Evolutionary conservation across 1,139 yeast species (phyloP).

Genomic region (Yamadazyma trypodendri): DNA sequence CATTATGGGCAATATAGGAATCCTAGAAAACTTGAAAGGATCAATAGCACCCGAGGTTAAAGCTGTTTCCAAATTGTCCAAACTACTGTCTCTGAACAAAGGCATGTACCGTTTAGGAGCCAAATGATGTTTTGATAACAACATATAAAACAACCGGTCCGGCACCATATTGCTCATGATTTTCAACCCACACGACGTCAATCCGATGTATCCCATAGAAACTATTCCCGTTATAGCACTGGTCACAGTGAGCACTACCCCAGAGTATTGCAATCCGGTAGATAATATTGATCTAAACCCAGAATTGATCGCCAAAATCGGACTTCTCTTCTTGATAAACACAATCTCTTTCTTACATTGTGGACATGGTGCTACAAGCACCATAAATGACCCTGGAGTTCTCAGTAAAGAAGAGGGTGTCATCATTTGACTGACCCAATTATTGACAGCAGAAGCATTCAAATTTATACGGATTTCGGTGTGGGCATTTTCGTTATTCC

Average conservation of each 20-base stretch:
- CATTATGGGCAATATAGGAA: constrained; percentile 41
- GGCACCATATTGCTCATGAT: constrained; percentile 42
- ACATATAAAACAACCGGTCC: constrained; percentile 29
- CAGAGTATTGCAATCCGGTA: constrained; percentile 29
- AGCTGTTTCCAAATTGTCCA: constrained; percentile 34
- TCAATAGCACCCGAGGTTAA: constrained; percentile 36
- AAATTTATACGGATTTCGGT: constrained; percentile 5
- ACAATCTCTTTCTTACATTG: constrained; percentile 42
- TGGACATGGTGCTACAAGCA: constrained; percentile 39
- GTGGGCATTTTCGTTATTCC: background rate
- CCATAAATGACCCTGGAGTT: constrained; percentile 2
- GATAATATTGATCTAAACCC: constrained; percentile 22
- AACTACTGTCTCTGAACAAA: constrained; percentile 18
- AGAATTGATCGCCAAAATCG: constrained; percentile 24
- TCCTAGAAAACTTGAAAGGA: constrained; percentile 40
- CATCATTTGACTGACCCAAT: constrained; percentile 20
- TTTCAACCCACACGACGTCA: constrained; percentile 41
- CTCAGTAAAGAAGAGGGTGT: constrained; percentile 2
- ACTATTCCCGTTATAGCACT: constrained; percentile 44
- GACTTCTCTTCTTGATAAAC: constrained; percentile 34
- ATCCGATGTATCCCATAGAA: constrained; percentile 42
- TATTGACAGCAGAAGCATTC: constrained; percentile 10
- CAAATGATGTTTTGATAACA: constrained; percentile 22
- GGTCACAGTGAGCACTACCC: constrained; percentile 35
- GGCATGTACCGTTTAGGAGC: constrained; percentile 14